Conservation (phyloP, 805 yeast genomes). For the Ogataea paradorogensis region DNA sequence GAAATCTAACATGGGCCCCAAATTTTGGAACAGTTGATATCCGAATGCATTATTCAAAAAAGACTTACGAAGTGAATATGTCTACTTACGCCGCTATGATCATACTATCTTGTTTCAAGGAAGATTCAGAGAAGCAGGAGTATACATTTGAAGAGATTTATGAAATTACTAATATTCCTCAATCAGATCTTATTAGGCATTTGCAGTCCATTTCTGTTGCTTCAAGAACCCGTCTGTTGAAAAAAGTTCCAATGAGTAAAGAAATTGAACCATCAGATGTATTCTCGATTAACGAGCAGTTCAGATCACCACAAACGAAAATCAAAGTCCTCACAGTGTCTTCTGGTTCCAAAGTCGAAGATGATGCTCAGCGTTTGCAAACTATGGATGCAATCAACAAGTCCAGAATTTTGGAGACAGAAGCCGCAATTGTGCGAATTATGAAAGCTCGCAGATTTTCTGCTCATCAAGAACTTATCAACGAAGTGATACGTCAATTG, state of each 20-base stretch:
- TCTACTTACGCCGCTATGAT: slow-evolving; percentile 80
- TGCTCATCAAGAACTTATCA: slow-evolving; percentile 63
- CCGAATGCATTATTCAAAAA: slow-evolving; percentile 62
- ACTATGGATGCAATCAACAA: slow-evolving; percentile 58
- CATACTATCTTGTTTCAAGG: slow-evolving; percentile 63
- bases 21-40: slow-evolving; percentile 82
- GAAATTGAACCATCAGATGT: slow-evolving; percentile 61
- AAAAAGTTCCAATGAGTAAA: slow-evolving; percentile 71
- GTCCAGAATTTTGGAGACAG: slow-evolving; percentile 65
- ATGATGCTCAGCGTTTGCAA: slow-evolving; percentile 49
- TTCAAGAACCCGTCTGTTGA: slow-evolving; percentile 71
- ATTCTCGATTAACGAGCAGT: slow-evolving; percentile 65
- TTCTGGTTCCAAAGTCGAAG: slow-evolving; percentile 43
- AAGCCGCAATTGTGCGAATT: slow-evolving; percentile 85
- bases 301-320: slow-evolving; percentile 63
- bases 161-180: slow-evolving; percentile 68
- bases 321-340: slow-evolving; percentile 75
- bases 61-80: slow-evolving; percentile 74
- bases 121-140: slow-evolving; percentile 39
- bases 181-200: slow-evolving; percentile 68
- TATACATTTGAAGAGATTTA: slow-evolving; percentile 62
- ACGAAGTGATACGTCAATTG: slow-evolving; percentile 60
- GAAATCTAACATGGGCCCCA: slow-evolving; percentile 75
- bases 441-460: slow-evolving; percentile 71
- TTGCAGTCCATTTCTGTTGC: slow-evolving; percentile 83